Evolutionary conservation across 2,329 filamentous ascomycete genomes (phyloP).

Genomic region (Daldinia sp.): DNA sequence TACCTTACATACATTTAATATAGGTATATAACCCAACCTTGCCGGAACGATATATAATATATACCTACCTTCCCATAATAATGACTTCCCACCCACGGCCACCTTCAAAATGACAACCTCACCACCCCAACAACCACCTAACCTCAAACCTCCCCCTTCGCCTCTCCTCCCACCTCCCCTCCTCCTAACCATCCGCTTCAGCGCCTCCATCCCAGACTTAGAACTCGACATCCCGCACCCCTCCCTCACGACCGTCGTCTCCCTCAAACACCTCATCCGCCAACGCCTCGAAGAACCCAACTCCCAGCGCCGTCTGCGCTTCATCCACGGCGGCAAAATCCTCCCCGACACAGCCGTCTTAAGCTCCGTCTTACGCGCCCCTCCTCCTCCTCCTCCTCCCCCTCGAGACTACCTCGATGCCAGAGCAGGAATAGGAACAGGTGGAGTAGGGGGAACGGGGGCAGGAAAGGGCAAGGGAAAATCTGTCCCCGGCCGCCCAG

Average conservation of each 20-base stretch:
- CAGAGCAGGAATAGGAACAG: slow-evolving; percentile 5
- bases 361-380: slow-evolving; percentile 73
- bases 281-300: slow-evolving; percentile 72
- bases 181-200: slow-evolving; percentile 90
- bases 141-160: slow-evolving; percentile 37
- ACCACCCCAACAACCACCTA: slow-evolving; percentile 29
- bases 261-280: slow-evolving; percentile 86
- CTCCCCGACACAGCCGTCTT: slow-evolving; percentile 80
- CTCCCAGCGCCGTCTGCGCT: slow-evolving; percentile 78
- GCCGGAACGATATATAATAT: too few relatives aligned
- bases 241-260: slow-evolving; percentile 76
- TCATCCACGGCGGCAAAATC: slow-evolving; percentile 91
- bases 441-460: slow-evolving; percentile 30
- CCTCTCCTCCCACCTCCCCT: slow-evolving; percentile 57
- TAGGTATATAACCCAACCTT: too few relatives aligned
- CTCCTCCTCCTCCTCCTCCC: slow-evolving; percentile 64
- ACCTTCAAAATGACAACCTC: slow-evolving; percentile 36
- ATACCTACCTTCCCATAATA: background rate
- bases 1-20: too few relatives aligned
- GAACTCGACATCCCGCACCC: slow-evolving; percentile 80
- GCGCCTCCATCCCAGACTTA: slow-evolving; percentile 84
- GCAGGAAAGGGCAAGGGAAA: slow-evolving; percentile 74
- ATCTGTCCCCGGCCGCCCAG: slow-evolving; percentile 63
- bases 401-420: slow-evolving; percentile 41
- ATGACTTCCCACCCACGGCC: slow-evolving; percentile 14